Conservation (phyloP, 495 filamentous ascomycete genomes). For the Penicillium waksmanii region DNA sequence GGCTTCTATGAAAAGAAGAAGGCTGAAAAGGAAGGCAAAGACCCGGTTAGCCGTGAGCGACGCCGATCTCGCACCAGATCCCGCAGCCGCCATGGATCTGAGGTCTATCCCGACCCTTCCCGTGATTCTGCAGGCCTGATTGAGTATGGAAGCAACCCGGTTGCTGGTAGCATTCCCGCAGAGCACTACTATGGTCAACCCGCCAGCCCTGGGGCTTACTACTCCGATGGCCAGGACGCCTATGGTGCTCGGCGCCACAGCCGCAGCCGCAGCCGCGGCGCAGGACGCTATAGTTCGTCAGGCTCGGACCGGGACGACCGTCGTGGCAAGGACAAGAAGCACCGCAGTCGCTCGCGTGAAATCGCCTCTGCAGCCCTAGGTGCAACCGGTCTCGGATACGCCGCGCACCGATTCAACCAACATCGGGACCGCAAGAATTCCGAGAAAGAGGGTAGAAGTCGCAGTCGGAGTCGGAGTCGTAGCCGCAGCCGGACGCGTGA, state of each 20-base stretch:
- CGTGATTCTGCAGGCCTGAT: conserved; percentile 70
- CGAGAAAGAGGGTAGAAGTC: conserved; percentile 34
- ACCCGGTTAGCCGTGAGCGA: conserved; percentile 47
- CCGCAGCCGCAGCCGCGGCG: conserved; percentile 33
- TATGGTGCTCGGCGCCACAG: conserved; percentile 20
- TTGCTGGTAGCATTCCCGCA: conserved; percentile 54
- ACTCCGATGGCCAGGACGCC: conserved; percentile 44
- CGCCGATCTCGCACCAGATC: conserved; percentile 58
- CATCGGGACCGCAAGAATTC: conserved; percentile 63
- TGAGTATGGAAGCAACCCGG: conserved; percentile 75
- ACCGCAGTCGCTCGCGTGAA: conserved; percentile 65
- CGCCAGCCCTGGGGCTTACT: conserved; percentile 40
- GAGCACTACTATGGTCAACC: conserved; percentile 57
- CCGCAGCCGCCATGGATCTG: conserved; percentile 57
- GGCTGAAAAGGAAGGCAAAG: conserved; percentile 64
- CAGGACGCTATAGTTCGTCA: conserved; percentile 24
- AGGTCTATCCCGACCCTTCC: conserved; percentile 58
- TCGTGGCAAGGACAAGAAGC: conserved; percentile 49
- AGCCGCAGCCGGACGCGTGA: conserved; percentile 13
- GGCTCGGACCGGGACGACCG: conserved; percentile 10
- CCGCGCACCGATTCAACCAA: conserved; percentile 69
- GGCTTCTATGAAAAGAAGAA: conserved; percentile 81
- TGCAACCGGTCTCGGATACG: conserved; percentile 74
- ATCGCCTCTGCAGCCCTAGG: conserved; percentile 71
- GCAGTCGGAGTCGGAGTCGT: neutral